Evolutionary conservation across 202 grass and related monocot genomes (phyloP).

Genomic region (Musa balbisiana): DNA sequence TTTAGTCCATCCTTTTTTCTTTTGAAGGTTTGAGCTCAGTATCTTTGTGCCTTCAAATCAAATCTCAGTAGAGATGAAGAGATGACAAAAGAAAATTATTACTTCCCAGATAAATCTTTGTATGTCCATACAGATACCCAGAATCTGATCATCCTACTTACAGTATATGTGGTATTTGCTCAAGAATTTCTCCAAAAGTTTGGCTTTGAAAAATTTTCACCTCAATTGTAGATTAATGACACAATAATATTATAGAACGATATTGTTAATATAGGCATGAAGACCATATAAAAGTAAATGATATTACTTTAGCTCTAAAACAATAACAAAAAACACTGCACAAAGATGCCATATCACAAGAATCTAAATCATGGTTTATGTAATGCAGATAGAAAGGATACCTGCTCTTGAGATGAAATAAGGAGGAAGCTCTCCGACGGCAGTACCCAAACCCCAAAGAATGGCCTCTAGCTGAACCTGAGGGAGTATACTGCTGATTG

Average conservation of each 20-base stretch:
- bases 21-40: too few relatives aligned
- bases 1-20: too few relatives aligned
- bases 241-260: neutral
- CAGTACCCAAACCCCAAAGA: conserved; percentile 92
- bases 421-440: conserved; percentile 89
- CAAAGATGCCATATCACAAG: neutral
- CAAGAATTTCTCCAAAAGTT: too few relatives aligned
- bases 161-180: too few relatives aligned
- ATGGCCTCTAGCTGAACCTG: conserved; percentile 86
- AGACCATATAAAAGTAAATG: neutral
- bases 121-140: too few relatives aligned
- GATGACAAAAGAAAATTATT: too few relatives aligned
- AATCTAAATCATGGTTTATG: neutral
- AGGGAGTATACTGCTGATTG: conserved; percentile 64
- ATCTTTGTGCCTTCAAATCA: too few relatives aligned
- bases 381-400: conserved; percentile 17
- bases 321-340: neutral
- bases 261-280: neutral
- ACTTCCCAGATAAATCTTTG: too few relatives aligned
- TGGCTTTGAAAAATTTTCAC: too few relatives aligned
- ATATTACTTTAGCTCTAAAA: neutral
- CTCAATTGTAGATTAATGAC: neutral
- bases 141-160: too few relatives aligned
- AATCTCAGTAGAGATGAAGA: too few relatives aligned
- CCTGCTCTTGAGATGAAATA: conserved; percentile 97